Percentiles rank a stretch among this genome's conserved stretches.
These are phyloP conservation scores for Pneumocystis oryctolagi DNA, from an alignment of 1,139 yeast genomes.

Conservation along the genomic window DNA sequence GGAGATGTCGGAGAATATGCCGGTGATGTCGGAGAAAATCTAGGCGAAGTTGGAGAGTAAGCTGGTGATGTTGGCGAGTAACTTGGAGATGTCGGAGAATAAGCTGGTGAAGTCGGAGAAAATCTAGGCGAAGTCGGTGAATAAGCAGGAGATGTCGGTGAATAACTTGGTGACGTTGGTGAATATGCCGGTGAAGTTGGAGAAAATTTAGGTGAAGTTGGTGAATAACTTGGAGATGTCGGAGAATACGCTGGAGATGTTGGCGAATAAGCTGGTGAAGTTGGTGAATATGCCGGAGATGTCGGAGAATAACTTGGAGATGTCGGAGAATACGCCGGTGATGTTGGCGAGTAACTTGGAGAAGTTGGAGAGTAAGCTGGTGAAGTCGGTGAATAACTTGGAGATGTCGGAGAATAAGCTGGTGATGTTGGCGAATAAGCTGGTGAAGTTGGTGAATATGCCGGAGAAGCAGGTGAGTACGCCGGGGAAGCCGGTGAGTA, in stretches of 20 bases:
- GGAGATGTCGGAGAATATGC: conserved; percentile 51
- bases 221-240: conserved; percentile 55
- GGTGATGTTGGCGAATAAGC: conserved; percentile 54
- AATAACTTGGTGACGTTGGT: conserved; percentile 48
- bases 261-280: conserved; percentile 58
- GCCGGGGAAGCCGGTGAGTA: conserved; percentile 64
- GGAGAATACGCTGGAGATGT: conserved; percentile 64
- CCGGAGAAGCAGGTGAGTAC: conserved; percentile 65
- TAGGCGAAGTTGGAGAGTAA: conserved; percentile 48
- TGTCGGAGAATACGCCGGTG: conserved; percentile 28
- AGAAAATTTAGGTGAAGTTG: conserved; percentile 55
- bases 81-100: conserved; percentile 38
- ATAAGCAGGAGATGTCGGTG: conserved; percentile 52
- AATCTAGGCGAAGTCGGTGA: conserved; percentile 50
- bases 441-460: conserved; percentile 66
- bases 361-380: conserved; percentile 47
- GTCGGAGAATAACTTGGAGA: conserved; percentile 42
- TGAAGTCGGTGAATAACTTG: conserved; percentile 49
- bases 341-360: conserved; percentile 55
- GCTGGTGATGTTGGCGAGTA: conserved; percentile 57
- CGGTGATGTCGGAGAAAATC: conserved; percentile 37
- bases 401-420: conserved; percentile 55
- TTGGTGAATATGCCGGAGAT: conserved; percentile 34
- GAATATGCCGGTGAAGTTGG: conserved; percentile 61
- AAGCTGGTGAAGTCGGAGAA: conserved; percentile 54